phyloP scores from a whole-genome alignment of 306 rosid species.

The Herpetospermum pedunculosum region DNA sequence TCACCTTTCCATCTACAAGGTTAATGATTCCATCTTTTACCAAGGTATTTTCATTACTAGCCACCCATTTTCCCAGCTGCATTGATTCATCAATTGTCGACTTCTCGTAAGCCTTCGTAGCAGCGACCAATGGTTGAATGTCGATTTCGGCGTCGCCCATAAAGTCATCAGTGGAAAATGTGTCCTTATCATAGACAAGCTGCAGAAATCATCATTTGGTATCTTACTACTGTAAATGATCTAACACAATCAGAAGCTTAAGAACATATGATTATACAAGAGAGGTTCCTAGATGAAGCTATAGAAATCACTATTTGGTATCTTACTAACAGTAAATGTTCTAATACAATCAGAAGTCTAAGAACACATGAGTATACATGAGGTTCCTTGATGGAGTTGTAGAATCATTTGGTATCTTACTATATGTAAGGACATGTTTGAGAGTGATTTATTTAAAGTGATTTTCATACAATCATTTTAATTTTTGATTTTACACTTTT shows the following conservation, averaged over 20 bases:
- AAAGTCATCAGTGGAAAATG: conserved; percentile 66
- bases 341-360: no score
- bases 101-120: conserved; percentile 68
- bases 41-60: conserved; percentile 41
- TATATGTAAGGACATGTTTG: no score
- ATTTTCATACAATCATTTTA: no score
- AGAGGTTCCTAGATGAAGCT: not conserved
- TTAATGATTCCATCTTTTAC: conserved; percentile 50
- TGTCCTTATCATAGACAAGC: conserved; percentile 87
- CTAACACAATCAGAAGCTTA: not conserved
- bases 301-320: no score
- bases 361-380: no score
- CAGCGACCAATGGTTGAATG: conserved; percentile 67
- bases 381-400: conserved; percentile 21
- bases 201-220: conserved; percentile 22
- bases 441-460: no score
- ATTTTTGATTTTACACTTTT: no score
- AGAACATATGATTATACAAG: not conserved
- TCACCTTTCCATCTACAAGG: conserved; percentile 55
- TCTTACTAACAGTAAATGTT: no score
- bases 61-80: conserved; percentile 54
- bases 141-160: conserved; percentile 97
- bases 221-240: not conserved
- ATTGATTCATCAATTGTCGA: conserved; percentile 27
- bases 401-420: not conserved